Percentiles rank a stretch among this genome's conserved stretches.
Evolutionary conservation across 495 filamentous ascomycete genomes (phyloP).

Genomic region (Talaromyces adpressus): DNA sequence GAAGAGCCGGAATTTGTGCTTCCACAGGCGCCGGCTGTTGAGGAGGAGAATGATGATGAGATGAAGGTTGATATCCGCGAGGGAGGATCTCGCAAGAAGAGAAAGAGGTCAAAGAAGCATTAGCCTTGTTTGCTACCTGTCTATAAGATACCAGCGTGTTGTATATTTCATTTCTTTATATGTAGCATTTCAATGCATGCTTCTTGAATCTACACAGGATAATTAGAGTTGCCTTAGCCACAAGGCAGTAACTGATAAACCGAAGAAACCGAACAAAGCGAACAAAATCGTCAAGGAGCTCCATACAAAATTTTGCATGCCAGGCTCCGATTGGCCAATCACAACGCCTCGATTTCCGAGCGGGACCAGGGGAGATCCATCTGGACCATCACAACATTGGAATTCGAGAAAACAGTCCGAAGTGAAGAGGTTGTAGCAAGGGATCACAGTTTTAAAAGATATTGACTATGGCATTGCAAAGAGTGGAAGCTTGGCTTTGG

Average conservation of each 20-base stretch:
- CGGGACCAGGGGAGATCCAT: not conserved
- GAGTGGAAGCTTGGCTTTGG: not conserved
- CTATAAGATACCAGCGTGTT: not conserved
- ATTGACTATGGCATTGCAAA: not conserved
- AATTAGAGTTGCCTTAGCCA: not conserved
- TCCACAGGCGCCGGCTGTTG: constrained; percentile 5
- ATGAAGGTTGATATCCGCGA: constrained; percentile 41
- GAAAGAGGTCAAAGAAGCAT: constrained; percentile 45
- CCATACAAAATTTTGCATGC: not conserved
- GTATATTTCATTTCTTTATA: not conserved
- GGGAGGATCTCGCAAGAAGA: constrained; percentile 35
- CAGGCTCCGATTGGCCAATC: not conserved
- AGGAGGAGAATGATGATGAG: constrained; percentile 17
- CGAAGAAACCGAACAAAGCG: no score
- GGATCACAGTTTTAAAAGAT: not conserved
- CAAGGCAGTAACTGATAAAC: not conserved
- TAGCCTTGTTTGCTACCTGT: not conserved
- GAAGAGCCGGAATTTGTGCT: constrained; percentile 46
- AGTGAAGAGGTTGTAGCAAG: not conserved
- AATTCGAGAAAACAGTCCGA: not conserved
- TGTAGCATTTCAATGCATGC: not conserved
- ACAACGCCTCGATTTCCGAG: not conserved
- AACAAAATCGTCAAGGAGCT: not conserved
- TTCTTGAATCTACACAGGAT: not conserved
- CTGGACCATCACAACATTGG: not conserved